Evolutionary conservation across 176 grass and related monocot species (phyloP).

Genomic region (Aegilops tauschii): DNA sequence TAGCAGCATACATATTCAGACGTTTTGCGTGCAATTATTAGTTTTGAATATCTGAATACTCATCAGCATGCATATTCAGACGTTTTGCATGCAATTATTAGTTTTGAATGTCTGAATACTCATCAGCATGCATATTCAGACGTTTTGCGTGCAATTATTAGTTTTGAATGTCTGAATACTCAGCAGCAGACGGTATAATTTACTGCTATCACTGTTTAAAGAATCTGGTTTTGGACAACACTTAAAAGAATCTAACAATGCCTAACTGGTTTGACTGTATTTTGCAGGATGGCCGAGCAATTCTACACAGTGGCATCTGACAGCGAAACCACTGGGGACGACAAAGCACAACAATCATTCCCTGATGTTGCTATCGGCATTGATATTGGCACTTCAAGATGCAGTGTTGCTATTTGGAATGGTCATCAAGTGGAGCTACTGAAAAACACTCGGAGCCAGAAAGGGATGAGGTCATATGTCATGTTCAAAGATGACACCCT

Average conservation of each 20-base stretch:
- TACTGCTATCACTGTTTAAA: not conserved
- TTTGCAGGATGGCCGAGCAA: constrained; percentile 60
- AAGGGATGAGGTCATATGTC: constrained; percentile 72
- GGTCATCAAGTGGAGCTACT: constrained; percentile 59
- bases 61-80: too few relatives aligned
- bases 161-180: not conserved
- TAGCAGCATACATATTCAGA: too few relatives aligned
- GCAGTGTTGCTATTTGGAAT: constrained; percentile 71
- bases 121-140: too few relatives aligned
- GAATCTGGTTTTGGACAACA: not conserved
- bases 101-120: not conserved
- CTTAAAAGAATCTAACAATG: not conserved
- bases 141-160: not conserved
- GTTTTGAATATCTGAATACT: not conserved
- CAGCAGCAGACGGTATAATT: not conserved
- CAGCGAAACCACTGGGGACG: constrained; percentile 58
- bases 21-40: not conserved
- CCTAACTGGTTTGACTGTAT: not conserved
- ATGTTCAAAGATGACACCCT: constrained; percentile 69
- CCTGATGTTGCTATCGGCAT: constrained; percentile 70
- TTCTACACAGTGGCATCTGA: constrained; percentile 58
- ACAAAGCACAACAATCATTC: constrained; percentile 43
- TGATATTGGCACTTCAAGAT: constrained; percentile 73
- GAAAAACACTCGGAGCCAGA: constrained; percentile 64
- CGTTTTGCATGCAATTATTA: not conserved